Evolutionary conservation across 1,139 yeast genomes (phyloP).

Genomic region (Yamadazyma triangularis): DNA sequence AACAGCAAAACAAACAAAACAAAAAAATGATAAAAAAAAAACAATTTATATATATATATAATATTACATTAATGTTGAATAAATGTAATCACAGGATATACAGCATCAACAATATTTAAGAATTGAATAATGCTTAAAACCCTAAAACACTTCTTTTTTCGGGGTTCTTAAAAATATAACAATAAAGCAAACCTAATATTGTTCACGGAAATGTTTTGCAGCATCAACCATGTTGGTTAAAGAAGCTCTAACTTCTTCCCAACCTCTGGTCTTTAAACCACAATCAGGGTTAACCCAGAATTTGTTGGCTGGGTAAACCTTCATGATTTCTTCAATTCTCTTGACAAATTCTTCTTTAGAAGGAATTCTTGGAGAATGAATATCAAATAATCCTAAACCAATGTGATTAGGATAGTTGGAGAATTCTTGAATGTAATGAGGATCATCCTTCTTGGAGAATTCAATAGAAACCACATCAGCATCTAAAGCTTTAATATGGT

Average conservation of each 20-base stretch:
- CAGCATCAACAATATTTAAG: constrained; percentile 34
- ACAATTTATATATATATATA: constrained; percentile 5
- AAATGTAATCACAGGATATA: constrained; percentile 47
- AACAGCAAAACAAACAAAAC: constrained; percentile 17
- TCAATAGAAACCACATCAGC: constrained; percentile 99
- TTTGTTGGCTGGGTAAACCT: constrained; percentile 95
- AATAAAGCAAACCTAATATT: constrained; percentile 22
- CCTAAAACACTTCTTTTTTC: constrained; percentile 5
- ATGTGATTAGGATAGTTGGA: constrained; percentile 98
- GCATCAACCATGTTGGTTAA: constrained; percentile 98
- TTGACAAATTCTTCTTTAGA: constrained; percentile 92
- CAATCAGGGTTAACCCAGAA: constrained; percentile 99
- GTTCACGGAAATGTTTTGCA: constrained; percentile 89
- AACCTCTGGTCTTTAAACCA: constrained; percentile 98
- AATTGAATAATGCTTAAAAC: constrained; percentile 29
- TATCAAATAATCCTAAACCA: constrained; percentile 98
- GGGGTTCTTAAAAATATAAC: constrained; percentile 15
- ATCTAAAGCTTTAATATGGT: constrained; percentile 98
- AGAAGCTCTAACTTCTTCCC: constrained; percentile 82
- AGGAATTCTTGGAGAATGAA: constrained; percentile 99
- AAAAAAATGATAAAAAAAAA: constrained; percentile 12
- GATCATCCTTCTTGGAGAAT: constrained; percentile 99
- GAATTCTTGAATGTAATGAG: constrained; percentile 96
- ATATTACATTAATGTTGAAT: constrained; percentile 65
- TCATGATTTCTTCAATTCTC: constrained; percentile 91